Evolutionary conservation across 1,284 basidiomycete species (phyloP), one percentile per base, ranked within the genome.

Genomic region (Melampsora americana): DNA sequence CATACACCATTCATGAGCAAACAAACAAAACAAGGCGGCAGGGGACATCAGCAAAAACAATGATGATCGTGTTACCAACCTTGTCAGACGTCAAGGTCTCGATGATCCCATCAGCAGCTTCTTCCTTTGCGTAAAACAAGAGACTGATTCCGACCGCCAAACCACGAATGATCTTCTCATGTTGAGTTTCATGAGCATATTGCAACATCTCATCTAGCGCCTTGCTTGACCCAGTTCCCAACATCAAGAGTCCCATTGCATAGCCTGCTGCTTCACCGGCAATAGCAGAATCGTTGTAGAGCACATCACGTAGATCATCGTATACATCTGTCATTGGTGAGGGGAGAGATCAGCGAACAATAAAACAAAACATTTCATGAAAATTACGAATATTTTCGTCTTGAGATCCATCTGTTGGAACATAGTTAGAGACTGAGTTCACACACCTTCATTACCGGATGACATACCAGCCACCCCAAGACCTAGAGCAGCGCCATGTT

Each of bases 121-220:
- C 93, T 82, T 95, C 92, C 76, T 90, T 88, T 66, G 92, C 93
- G 79, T 95, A 97, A 84, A 88, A 92, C 78, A 95, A 87, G 82
- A 97, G 91, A 1, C 92, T 92, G 68, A 94, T 86, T 56, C 94
- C 95, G 79, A 98, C 87, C 16, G 93, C 92, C 77, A 97, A 86
- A 80, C 93, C 93, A 69, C 95, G 89, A 78, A 97, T 96, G 81
- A 97, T 97, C 85, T 97, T 98, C 86, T 98, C 95, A 82, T 97
- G 95, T 81, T 95, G 92, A 0, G 95, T 97, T 82, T 98, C 95
- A 78, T 90, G 88, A 28, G 95, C 93, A 82, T 97, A 98, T 62
- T 90, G 87, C 73, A 96, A 85, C 93, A 96, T 97, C 84, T 98
- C 95, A 30, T 92, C 89, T 28, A 93, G 88, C 66, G 89, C 88